Percentiles rank a stretch among this genome's conserved stretches.
Conservation (phyloP, 2,329 filamentous ascomycete species). For the Hirsutella minnesotensis region DNA sequence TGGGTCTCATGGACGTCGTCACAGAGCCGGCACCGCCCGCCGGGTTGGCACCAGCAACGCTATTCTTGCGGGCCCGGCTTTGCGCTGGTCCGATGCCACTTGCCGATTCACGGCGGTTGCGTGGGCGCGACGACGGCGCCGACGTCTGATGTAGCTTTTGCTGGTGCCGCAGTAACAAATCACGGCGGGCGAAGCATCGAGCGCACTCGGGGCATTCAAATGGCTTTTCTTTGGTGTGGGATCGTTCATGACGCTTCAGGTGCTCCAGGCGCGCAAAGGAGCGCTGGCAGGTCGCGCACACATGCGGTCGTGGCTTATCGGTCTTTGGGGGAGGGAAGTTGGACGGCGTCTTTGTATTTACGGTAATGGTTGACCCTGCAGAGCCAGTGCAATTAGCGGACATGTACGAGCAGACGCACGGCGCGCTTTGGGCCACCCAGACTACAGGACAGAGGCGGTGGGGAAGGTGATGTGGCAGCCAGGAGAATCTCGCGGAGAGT, state of each 20-base stretch:
- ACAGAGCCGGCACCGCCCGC: conserved; percentile 31
- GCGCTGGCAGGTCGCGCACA: conserved; percentile 81
- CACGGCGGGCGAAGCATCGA: conserved; percentile 86
- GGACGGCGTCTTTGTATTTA: conserved; percentile 32
- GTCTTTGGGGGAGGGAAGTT: conserved; percentile 78
- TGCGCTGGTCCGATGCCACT: conserved; percentile 55
- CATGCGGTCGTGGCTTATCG: conserved; percentile 91
- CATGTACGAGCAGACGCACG: conserved; percentile 1
- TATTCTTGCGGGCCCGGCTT: conserved; percentile 82
- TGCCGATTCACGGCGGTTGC: conserved; percentile 82
- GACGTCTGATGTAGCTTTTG: conserved; percentile 96
- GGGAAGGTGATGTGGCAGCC: conserved; percentile 5
- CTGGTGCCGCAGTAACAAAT: conserved; percentile 86
- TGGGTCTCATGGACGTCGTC: conserved; percentile 59
- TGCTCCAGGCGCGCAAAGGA: conserved; percentile 94
- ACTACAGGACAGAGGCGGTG: neutral
- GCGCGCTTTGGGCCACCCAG: neutral
- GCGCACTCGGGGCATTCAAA: conserved; percentile 95
- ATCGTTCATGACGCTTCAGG: conserved; percentile 91
- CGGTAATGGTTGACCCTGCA: conserved; percentile 37
- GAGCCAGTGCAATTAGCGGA: conserved; percentile 7
- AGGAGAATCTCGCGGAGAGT: neutral
- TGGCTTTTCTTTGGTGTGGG: conserved; percentile 98
- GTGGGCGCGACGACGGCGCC: conserved; percentile 73
- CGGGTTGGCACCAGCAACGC: conserved; percentile 51